phyloP scores from a whole-genome alignment of 169 alveolate species.

The Cryptosporidium felis region DNA sequence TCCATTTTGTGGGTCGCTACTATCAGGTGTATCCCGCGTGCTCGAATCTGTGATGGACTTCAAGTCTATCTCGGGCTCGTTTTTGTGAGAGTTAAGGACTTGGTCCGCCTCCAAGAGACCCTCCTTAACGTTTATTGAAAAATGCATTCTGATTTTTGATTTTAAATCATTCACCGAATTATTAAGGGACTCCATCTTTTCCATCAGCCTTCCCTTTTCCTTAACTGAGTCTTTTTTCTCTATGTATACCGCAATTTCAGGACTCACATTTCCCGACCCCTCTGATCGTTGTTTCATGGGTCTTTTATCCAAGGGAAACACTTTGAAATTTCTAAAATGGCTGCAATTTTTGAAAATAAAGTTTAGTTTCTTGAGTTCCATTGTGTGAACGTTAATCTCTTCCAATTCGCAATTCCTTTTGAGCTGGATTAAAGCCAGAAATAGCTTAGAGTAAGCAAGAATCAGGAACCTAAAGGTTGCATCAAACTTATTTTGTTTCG shows the following conservation, averaged over 20 bases:
- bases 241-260: neutral
- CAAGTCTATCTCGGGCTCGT: too few species aligned
- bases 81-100: too few species aligned
- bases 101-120: too few species aligned
- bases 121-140: neutral
- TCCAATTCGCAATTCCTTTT: neutral
- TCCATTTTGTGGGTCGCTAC: too few species aligned
- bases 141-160: neutral
- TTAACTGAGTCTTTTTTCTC: neutral
- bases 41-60: too few species aligned
- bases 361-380: constrained; percentile 15
- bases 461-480: neutral
- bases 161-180: constrained; percentile 6
- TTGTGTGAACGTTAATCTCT: neutral
- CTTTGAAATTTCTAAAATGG: neutral
- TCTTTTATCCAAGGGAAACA: neutral
- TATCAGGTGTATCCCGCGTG: too few species aligned
- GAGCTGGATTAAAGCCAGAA: neutral
- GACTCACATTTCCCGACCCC: neutral
- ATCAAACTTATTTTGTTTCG: neutral
- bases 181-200: constrained; percentile 6
- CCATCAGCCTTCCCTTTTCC: neutral
- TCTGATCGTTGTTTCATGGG: neutral
- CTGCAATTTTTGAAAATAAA: neutral
- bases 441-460: neutral